phyloP scores from a whole-genome alignment of 2,329 filamentous ascomycete genomes.

The Talaromyces amestolkiae region DNA sequence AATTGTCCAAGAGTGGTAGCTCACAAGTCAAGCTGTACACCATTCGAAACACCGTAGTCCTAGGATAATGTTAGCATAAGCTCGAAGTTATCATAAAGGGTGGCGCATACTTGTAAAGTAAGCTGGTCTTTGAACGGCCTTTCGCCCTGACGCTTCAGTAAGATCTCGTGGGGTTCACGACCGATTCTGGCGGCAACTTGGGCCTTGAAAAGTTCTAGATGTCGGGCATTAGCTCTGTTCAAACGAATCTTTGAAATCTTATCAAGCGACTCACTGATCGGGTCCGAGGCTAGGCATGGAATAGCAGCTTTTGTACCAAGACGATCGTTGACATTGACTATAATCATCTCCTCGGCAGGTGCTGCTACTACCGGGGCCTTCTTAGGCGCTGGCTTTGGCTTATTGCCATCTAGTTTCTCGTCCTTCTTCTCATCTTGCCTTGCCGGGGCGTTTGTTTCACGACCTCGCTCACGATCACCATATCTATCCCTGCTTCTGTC shows the following conservation, averaged over 20 bases:
- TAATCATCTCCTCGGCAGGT: constrained; percentile 75
- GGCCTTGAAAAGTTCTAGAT: constrained; percentile 72
- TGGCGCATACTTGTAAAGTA: constrained; percentile 53
- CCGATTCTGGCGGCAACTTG: constrained; percentile 89
- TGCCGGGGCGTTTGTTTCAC: constrained; percentile 25
- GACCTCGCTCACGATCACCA: constrained; percentile 25
- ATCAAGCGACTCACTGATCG: constrained; percentile 55
- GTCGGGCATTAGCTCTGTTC: constrained; percentile 6
- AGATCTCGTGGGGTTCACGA: constrained; percentile 82
- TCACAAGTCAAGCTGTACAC: constrained; percentile 60
- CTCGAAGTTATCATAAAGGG: neutral
- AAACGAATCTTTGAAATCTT: constrained; percentile 11
- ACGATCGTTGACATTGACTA: constrained; percentile 92
- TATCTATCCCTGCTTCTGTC: constrained; percentile 37
- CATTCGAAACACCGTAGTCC: constrained; percentile 92
- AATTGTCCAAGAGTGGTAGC: constrained; percentile 21
- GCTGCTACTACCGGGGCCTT: constrained; percentile 36
- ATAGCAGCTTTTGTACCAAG: constrained; percentile 93
- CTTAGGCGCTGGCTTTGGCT: constrained; percentile 41
- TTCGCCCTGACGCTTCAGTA: constrained; percentile 88
- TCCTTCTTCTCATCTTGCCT: constrained; percentile 26
- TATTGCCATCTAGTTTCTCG: constrained; percentile 42
- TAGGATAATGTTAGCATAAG: constrained; percentile 42
- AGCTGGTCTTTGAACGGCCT: constrained; percentile 90
- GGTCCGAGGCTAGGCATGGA: constrained; percentile 81